Base-by-base conservation (phyloP, 257 asterid species). In the Nicotiana noctiflora region DNA sequence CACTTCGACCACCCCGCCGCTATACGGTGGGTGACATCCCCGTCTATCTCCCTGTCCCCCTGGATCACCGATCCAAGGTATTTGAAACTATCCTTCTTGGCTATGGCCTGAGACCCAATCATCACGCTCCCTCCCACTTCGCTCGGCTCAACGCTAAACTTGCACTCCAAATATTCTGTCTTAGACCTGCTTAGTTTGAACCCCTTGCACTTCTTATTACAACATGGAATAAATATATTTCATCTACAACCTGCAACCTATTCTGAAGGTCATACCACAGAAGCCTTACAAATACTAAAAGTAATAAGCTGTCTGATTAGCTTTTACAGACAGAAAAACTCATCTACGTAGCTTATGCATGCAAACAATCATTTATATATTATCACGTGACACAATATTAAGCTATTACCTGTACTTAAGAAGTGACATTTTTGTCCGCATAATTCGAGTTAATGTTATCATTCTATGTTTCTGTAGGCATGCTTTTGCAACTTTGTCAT, bases 401-500 rank as follows among this genome's bases (percentile, higher is more conserved):
- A 49, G 61, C 23, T 74, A 72, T 49, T 49, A 72, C 78, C 25
- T 23, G 78, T 46, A 8, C 21, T 46, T 21, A 27, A 23, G 9
- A 74, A 46, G 15, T 49, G 44, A 49, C 40, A 7, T 49, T 31
- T 31, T 13, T 49, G 77, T 44, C 21, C 62, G 49, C 62, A 14
- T 62, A 19, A 0, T 23, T 6, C 18, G 3, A 11, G 37, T 32
- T 31, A 23, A 66, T 68, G 29, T 34, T 8, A 61, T 61, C 6
- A 64, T 76, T 34, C 44, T 60, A 25, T 59, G 8, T 46, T 77
- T 67, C 76, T 66, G 66, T 82, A 87, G 90, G 87, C 88, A 87
- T 76, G 51, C 84, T 59, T 87, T 87, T 83, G 88, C 88, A 19
- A 87, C 88, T 75, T 29, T 85, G 75, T 87, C 88, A 32, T 87